phyloP scores from a whole-genome alignment of 2,329 filamentous ascomycete species.

The Cladosporium sphaerospermum region DNA sequence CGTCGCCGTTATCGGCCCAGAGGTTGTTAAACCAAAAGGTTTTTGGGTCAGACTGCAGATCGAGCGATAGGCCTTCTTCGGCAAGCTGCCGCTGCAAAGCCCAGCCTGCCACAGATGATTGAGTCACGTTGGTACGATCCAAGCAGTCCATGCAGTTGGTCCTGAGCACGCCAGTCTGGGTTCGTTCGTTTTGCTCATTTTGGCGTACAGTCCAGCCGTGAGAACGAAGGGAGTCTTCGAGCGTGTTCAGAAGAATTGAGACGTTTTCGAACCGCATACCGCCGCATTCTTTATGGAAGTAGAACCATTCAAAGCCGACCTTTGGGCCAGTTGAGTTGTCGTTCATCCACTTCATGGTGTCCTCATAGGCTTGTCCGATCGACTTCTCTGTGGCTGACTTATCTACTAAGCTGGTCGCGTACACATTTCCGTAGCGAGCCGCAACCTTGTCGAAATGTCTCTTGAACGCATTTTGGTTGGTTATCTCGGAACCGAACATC shows the following conservation, averaged over 20 bases:
- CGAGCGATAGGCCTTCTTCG: constrained; percentile 68
- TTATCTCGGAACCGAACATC: constrained; percentile 70
- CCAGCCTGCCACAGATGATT: constrained; percentile 81
- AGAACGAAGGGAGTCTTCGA: constrained; percentile 61
- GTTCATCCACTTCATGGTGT: constrained; percentile 61
- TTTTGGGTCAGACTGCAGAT: constrained; percentile 66
- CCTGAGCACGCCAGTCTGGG: constrained; percentile 71
- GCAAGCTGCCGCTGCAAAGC: constrained; percentile 75
- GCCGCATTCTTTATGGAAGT: constrained; percentile 86
- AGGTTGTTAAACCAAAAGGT: constrained; percentile 92
- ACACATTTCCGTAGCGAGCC: constrained; percentile 66
- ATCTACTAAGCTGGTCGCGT: constrained; percentile 80
- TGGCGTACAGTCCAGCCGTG: constrained; percentile 64
- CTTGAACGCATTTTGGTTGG: constrained; percentile 71
- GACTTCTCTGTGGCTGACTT: constrained; percentile 76
- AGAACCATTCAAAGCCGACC: constrained; percentile 87
- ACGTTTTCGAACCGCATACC: constrained; percentile 99
- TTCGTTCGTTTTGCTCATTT: constrained; percentile 35
- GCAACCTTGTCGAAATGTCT: constrained; percentile 69
- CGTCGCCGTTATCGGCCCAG: constrained; percentile 97
- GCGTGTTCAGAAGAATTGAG: constrained; percentile 63
- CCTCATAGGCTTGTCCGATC: constrained; percentile 72
- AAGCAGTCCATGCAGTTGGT: constrained; percentile 99
- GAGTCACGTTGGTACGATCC: constrained; percentile 91
- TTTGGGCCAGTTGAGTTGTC: constrained; percentile 48